Conservation (phyloP, 495 filamentous ascomycete genomes). For the Trichoderma gamsii region DNA sequence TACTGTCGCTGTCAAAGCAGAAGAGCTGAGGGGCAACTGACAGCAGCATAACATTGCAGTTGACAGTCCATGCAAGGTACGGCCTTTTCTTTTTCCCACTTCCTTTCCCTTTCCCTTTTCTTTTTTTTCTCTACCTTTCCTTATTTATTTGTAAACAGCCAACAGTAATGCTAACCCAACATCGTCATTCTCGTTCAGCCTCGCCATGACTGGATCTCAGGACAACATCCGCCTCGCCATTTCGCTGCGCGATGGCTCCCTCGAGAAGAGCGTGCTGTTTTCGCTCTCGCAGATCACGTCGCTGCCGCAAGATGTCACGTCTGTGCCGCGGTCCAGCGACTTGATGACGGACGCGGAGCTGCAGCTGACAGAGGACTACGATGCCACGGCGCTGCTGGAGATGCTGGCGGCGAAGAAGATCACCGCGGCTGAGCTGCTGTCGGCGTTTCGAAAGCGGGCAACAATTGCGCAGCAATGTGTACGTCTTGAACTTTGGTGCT, state of each 20-base stretch:
- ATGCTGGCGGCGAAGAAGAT: slow-evolving; percentile 7
- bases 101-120: not conserved
- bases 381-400: slow-evolving; percentile 12
- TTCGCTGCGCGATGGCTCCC: not conserved
- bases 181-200: not conserved
- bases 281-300: not conserved
- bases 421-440: not conserved
- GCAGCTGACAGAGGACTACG: slow-evolving; percentile 8
- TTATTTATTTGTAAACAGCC: not conserved
- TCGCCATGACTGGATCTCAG: not conserved
- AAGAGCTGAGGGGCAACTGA: not conserved
- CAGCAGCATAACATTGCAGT: not conserved
- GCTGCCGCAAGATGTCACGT: slow-evolving; percentile 1
- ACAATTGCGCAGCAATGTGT: slow-evolving; percentile 8
- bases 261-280: slow-evolving; percentile 10
- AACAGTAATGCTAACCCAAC: not conserved
- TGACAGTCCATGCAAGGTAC: not conserved
- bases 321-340: not conserved
- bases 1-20: no score
- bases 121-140: not conserved
- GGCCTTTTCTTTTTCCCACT: not conserved
- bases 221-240: not conserved
- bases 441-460: not conserved
- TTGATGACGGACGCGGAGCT: not conserved
- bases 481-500: not conserved